phyloP scores from a whole-genome alignment of 805 yeast genomes.

The Candida methanosorbosa region DNA sequence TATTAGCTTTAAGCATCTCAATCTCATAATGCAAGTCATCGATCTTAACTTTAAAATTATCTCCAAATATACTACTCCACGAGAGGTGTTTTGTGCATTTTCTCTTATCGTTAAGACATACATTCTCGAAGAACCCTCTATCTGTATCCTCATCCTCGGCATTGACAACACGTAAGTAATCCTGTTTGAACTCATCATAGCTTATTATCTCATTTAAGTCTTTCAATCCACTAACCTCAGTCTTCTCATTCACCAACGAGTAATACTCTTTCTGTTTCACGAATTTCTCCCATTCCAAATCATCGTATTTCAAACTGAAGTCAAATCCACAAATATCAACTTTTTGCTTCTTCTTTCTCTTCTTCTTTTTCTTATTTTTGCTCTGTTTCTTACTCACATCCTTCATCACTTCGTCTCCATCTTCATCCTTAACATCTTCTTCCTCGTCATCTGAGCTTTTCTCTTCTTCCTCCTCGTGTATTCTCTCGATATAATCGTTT shows the following conservation, averaged over 20 bases:
- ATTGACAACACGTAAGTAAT: not conserved
- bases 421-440: constrained; percentile 2
- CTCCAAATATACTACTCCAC: constrained; percentile 24
- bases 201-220: too few relatives aligned
- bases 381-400: constrained; percentile 5
- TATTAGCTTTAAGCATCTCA: constrained; percentile 15
- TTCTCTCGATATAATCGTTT: constrained; percentile 1
- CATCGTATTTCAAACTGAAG: constrained; percentile 8
- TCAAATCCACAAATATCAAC: constrained; percentile 50
- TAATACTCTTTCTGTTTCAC: not conserved
- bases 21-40: constrained; percentile 16
- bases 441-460: constrained; percentile 5
- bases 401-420: constrained; percentile 8
- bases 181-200: not conserved
- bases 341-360: constrained; percentile 23
- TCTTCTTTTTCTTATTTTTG: constrained; percentile 9
- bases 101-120: constrained; percentile 45
- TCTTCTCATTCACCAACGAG: not conserved
- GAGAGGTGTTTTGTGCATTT: constrained; percentile 45
- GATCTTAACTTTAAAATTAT: constrained; percentile 27
- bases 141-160: constrained; percentile 3
- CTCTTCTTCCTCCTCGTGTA: not conserved
- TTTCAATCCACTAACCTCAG: not conserved
- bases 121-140: constrained; percentile 7
- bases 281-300: constrained; percentile 15